phyloP scores from a whole-genome alignment of 768 basidiomycete species.

The Inosperma sp. region DNA sequence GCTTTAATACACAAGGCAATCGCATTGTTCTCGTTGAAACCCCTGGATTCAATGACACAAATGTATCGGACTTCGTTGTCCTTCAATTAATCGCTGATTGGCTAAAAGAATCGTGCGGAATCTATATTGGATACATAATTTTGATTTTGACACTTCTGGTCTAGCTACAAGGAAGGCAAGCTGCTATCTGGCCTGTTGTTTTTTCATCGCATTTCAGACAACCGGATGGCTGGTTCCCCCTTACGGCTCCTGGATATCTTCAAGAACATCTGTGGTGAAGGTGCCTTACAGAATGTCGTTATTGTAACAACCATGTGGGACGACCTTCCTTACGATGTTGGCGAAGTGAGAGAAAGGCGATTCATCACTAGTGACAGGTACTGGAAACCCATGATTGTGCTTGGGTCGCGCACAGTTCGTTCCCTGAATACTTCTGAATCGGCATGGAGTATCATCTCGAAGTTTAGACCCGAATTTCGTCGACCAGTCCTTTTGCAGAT shows the following conservation, averaged over 20 bases:
- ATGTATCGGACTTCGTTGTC: conserved; percentile 12
- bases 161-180: conserved; percentile 11
- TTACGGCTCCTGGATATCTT: conserved; percentile 13
- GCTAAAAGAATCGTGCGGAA: conserved; percentile 13
- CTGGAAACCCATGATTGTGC: conserved; percentile 2
- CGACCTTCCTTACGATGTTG: conserved; percentile 1
- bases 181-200: conserved; percentile 13
- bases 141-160: background rate
- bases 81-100: conserved; percentile 12
- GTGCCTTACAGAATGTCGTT: conserved; percentile 11
- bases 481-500: conserved; percentile 6
- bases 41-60: conserved; percentile 14
- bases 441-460: conserved; percentile 1
- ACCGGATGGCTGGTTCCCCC: conserved; percentile 12
- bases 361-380: background rate
- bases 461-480: background rate
- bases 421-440: background rate
- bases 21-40: conserved; percentile 16
- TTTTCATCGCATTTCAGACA: conserved; percentile 15
- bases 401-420: background rate
- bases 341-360: background rate
- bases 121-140: background rate
- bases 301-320: conserved; percentile 19
- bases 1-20: background rate
- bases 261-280: conserved; percentile 15